Percentiles rank a stretch among this genome's conserved stretches.
Evolutionary conservation across 371 early-diverging fungal species (phyloP).

Genomic region (Batkoa obscura): DNA sequence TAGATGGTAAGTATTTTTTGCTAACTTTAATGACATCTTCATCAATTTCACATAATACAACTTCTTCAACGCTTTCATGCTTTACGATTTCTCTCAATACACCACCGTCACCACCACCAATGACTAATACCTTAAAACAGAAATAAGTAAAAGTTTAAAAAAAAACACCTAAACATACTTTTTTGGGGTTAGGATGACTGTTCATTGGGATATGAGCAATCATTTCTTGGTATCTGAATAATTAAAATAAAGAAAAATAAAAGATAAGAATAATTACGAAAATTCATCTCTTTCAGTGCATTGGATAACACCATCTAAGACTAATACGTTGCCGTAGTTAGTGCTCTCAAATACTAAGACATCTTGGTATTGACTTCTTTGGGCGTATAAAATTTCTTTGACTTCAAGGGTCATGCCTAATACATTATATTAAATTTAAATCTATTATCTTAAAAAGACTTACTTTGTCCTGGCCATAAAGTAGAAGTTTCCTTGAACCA

Average conservation of each 20-base stretch:
- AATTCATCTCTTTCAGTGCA: slow-evolving; percentile 95
- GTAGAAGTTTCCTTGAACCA: slow-evolving; percentile 89
- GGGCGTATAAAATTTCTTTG: slow-evolving; percentile 78
- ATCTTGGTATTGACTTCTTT: slow-evolving; percentile 86
- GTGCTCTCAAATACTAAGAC: slow-evolving; percentile 87
- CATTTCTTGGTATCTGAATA: slow-evolving; percentile 87
- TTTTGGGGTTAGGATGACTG: slow-evolving; percentile 86
- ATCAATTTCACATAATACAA: slow-evolving; percentile 88
- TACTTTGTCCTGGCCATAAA: slow-evolving; percentile 94
- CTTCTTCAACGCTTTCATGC: slow-evolving; percentile 79
- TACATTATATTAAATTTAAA: background rate
- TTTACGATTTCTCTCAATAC: slow-evolving; percentile 92
- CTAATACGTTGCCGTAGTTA: slow-evolving; percentile 87
- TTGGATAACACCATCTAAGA: slow-evolving; percentile 93
- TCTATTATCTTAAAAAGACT: slow-evolving; percentile 1
- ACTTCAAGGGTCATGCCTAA: slow-evolving; percentile 85
- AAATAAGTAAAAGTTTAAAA: slow-evolving; percentile 10
- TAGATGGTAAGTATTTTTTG: slow-evolving; percentile 77
- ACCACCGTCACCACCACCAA: slow-evolving; percentile 96
- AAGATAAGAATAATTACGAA: slow-evolving; percentile 35
- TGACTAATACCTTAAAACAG: slow-evolving; percentile 63
- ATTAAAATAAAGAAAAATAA: background rate
- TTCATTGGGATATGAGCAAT: slow-evolving; percentile 88
- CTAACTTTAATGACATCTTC: slow-evolving; percentile 78
- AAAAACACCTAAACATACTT: slow-evolving; percentile 24